Conservation (phyloP, 768 basidiomycete species). For the Arthromyces matolae region DNA sequence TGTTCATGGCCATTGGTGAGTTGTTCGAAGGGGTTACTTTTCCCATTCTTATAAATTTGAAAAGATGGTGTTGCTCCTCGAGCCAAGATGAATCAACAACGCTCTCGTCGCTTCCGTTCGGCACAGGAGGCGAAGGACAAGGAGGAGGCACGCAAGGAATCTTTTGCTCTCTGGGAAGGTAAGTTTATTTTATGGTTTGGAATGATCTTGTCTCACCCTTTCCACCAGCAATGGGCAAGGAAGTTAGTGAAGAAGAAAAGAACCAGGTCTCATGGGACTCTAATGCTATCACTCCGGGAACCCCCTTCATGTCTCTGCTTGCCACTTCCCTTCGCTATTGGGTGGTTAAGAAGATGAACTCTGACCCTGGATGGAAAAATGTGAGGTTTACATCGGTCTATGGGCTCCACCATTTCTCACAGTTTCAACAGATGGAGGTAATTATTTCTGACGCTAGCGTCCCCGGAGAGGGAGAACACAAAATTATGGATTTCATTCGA, state of each 20-base stretch:
- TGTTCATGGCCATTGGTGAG: constrained; percentile 98
- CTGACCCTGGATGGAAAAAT: constrained; percentile 93
- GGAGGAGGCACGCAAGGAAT: constrained; percentile 80
- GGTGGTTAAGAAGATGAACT: constrained; percentile 93
- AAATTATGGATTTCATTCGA: constrained; percentile 98
- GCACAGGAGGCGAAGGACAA: constrained; percentile 95
- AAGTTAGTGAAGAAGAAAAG: constrained; percentile 74
- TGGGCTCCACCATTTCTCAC: neutral
- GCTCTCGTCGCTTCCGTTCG: constrained; percentile 91
- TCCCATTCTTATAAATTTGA: neutral
- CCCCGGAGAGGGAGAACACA: constrained; percentile 98
- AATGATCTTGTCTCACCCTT: neutral
- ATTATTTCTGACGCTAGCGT: constrained; percentile 96
- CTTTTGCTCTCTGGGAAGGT: constrained; percentile 85
- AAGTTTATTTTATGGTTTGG: constrained; percentile 27
- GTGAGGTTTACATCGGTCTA: constrained; percentile 35
- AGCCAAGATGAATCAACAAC: constrained; percentile 99
- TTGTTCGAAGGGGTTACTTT: constrained; percentile 7
- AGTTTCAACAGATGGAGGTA: constrained; percentile 70
- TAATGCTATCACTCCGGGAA: constrained; percentile 98
- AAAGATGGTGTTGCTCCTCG: constrained; percentile 95
- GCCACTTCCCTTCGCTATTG: constrained; percentile 89
- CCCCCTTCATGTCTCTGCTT: constrained; percentile 95
- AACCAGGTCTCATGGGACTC: constrained; percentile 92
- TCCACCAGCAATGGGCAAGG: constrained; percentile 87